Percentiles rank a stretch among this genome's conserved stretches.
Evolutionary conservation across 2,329 filamentous ascomycete genomes (phyloP).

Genomic region (Pyrenophora tritici-repentis): DNA sequence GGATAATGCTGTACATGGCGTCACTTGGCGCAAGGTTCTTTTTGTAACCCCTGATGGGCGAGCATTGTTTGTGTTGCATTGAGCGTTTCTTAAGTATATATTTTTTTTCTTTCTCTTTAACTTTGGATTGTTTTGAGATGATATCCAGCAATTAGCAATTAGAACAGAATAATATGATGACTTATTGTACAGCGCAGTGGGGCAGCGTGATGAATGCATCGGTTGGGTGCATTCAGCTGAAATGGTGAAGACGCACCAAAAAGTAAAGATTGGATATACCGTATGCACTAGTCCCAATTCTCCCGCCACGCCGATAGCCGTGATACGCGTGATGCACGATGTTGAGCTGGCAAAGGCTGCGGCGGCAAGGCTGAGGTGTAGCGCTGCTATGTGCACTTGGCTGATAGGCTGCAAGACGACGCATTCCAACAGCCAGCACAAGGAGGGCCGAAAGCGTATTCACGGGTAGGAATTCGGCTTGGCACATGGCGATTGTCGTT

Average conservation of each 20-base stretch:
- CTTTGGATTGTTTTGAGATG: background rate
- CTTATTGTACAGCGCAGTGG: background rate
- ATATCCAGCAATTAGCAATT: constrained; percentile 6
- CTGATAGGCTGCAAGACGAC: constrained; percentile 19
- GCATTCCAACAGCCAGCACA: constrained; percentile 6
- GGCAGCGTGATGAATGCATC: background rate
- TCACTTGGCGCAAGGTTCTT: too few relatives aligned
- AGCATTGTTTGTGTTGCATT: background rate
- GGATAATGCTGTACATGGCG: background rate
- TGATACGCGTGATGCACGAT: constrained; percentile 1
- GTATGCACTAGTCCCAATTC: background rate
- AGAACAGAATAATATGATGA: constrained; percentile 1
- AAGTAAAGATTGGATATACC: constrained; percentile 1
- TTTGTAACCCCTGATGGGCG: background rate
- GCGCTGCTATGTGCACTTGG: constrained; percentile 20
- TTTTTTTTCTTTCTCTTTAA: background rate
- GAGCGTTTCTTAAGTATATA: too few relatives aligned
- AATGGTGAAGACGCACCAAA: background rate
- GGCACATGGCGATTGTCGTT: constrained; percentile 5
- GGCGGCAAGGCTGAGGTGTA: constrained; percentile 12
- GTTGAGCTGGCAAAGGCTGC: constrained; percentile 13
- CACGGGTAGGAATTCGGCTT: constrained; percentile 3
- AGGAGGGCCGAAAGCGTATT: constrained; percentile 17
- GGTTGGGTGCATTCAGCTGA: background rate
- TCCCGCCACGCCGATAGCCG: background rate